These are phyloP conservation scores for Colletotrichum neosansevieriae DNA, from an alignment of 2,329 filamentous ascomycete species.

Conservation along the genomic window DNA sequence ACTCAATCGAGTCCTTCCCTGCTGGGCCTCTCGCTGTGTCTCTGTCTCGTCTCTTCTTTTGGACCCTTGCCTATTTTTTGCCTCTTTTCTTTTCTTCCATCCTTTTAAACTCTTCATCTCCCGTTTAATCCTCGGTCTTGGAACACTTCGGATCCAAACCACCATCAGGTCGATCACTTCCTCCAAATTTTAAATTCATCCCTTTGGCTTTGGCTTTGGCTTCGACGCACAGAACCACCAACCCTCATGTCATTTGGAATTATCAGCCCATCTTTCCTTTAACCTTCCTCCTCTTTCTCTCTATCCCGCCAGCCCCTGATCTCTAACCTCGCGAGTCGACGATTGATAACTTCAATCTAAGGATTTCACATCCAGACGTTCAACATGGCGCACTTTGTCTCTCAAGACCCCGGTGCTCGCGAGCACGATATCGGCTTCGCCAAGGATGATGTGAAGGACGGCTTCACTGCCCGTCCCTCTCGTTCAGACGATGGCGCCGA, in stretches of 20 bases:
- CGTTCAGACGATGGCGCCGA: conserved; percentile 60
- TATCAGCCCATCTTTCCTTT: conserved; percentile 17
- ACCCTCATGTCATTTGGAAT: conserved; percentile 34
- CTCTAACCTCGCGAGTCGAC: conserved; percentile 9
- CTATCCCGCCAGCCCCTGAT: background rate
- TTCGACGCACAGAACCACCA: conserved; percentile 15
- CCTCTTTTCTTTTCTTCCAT: conserved; percentile 27
- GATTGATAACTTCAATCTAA: background rate
- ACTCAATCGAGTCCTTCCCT: conserved; percentile 39
- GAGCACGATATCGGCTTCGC: conserved; percentile 37
- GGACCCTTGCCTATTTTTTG: conserved; percentile 38
- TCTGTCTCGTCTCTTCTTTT: conserved; percentile 22
- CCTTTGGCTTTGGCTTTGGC: conserved; percentile 7
- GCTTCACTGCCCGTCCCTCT: conserved; percentile 39
- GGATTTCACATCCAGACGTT: background rate
- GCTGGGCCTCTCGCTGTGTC: conserved; percentile 18
- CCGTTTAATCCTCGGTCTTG: conserved; percentile 25
- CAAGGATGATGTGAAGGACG: conserved; percentile 36
- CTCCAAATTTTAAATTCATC: conserved; percentile 23
- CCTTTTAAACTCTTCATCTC: conserved; percentile 36
- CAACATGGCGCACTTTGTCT: conserved; percentile 39
- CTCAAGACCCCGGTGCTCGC: conserved; percentile 40
- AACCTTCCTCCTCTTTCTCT: conserved; percentile 6
- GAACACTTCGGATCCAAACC: conserved; percentile 12
- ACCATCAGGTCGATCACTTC: conserved; percentile 23